Evolutionary conservation across 305 asterid species (phyloP), one percentile per base, ranked within the genome.

Genomic region (Striga hermonthica): DNA sequence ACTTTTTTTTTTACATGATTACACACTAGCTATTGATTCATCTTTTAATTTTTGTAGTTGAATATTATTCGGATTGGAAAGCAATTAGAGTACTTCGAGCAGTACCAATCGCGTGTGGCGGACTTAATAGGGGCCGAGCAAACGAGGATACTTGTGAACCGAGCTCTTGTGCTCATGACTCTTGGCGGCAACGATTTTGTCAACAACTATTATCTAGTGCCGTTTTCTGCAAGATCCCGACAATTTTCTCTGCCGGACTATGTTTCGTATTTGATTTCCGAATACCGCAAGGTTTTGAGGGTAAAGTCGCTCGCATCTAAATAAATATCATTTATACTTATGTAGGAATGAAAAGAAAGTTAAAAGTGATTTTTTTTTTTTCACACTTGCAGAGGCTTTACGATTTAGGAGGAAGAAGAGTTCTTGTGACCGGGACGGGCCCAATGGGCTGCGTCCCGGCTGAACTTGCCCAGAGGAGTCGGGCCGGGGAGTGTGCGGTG

Each of bases 361-460:
- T n/a, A n/a, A 8, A 41, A 41, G 47, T 41, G 47, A 41, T 41
- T 8, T 14, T 22, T 5, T 16, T 41, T 8, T 14, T 22, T 5
- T 16, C 7, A 22, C 58, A 73, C 65, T 9, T 75, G 78, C 77
- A 82, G 95, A 82, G 28, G 57, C 8, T 84, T 64, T 75, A 82
- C 73, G 89, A 87, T 4, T 67, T 87, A 83, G 95, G 95, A 69
- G 83, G 78, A n/a, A 78, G 90, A 48, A 72, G 85, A 66, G 90
- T 85, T 12, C 44, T 85, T 9, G 95, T 83, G 72, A 87, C 92
- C n/a, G 95, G 95, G 37, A 84, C 95, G 0, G 95, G 95, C 61
- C 87, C 95, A 9, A 39, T 87, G 59, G 95, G 95, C 3, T 87
- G 95, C 35, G 92, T 85, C n/a, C 95, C 95, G 11, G 88, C 90